These are phyloP conservation scores for Magnusiomyces fungicola DNA, from an alignment of 1,139 yeast genomes.

Conservation along the genomic window DNA sequence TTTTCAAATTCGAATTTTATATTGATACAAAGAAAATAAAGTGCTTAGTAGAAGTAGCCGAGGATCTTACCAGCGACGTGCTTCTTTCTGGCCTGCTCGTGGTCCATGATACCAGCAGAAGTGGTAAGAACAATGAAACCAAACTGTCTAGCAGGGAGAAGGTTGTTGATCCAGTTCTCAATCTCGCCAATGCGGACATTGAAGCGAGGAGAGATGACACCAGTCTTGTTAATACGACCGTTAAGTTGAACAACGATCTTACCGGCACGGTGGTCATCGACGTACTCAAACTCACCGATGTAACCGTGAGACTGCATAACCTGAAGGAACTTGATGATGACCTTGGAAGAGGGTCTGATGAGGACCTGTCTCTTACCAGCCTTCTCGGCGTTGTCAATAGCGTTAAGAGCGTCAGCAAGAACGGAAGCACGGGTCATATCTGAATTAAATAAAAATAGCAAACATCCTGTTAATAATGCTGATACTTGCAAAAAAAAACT, in stretches of 20 bases:
- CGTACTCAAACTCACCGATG: conserved; percentile 98
- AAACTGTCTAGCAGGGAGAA: conserved; percentile 97
- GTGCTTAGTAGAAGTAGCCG: conserved; percentile 82
- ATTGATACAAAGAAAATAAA: not conserved
- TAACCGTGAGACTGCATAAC: conserved; percentile 99
- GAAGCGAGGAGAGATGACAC: conserved; percentile 97
- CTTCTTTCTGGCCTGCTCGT: conserved; percentile 99
- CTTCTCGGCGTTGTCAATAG: conserved; percentile 99
- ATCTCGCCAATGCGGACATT: conserved; percentile 89
- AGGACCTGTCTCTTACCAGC: conserved; percentile 99
- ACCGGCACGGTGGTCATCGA: conserved; percentile 99
- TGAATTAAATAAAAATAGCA: conserved; percentile 13
- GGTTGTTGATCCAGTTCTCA: conserved; percentile 97
- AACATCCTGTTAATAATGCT: not conserved
- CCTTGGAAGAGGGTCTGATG: conserved; percentile 98
- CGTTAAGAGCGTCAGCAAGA: conserved; percentile 97
- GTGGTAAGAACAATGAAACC: conserved; percentile 97
- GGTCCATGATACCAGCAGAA: conserved; percentile 99
- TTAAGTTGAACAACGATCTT: conserved; percentile 93
- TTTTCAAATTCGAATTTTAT: not conserved
- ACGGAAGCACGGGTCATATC: conserved; percentile 97
- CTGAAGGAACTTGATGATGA: conserved; percentile 89
- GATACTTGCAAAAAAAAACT: not conserved
- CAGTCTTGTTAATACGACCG: conserved; percentile 98
- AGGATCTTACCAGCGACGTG: conserved; percentile 97